phyloP scores from a whole-genome alignment of 169 alveolate genomes.

The Plasmodium cynomolgi region DNA sequence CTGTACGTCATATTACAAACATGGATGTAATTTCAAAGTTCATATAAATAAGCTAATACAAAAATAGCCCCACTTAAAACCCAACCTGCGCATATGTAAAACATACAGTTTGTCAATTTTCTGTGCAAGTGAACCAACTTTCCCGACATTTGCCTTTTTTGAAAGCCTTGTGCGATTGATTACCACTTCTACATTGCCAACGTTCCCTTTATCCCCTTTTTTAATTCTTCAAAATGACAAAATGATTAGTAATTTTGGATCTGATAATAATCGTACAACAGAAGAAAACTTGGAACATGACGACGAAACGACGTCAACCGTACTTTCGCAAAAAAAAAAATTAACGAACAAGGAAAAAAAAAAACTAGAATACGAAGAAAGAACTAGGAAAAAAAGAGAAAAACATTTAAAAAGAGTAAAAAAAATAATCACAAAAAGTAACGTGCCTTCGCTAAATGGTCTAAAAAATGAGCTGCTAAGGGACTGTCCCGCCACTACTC shows the following conservation, averaged over 20 bases:
- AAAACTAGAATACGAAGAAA: constrained; percentile 56
- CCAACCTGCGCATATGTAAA: background rate
- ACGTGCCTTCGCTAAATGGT: constrained; percentile 22
- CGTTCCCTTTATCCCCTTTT: background rate
- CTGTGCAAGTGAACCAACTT: constrained; percentile 6
- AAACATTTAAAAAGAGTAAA: constrained; percentile 54
- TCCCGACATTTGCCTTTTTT: background rate
- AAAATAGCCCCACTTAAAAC: background rate
- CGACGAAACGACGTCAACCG: background rate
- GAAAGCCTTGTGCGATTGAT: background rate
- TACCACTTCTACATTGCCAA: background rate
- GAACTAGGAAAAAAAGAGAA: constrained; percentile 59
- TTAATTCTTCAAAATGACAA: background rate
- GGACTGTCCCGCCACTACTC: background rate
- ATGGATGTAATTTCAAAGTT: background rate
- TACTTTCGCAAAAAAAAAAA: background rate
- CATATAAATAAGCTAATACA: background rate
- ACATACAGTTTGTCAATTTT: background rate
- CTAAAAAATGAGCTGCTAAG: constrained; percentile 23
- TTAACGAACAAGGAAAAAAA: constrained; percentile 57
- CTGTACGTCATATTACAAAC: background rate
- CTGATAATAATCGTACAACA: background rate
- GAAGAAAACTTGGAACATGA: background rate
- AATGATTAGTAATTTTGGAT: background rate
- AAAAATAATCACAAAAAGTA: constrained; percentile 52